Evolutionary conservation across 768 basidiomycete genomes (phyloP), one percentile per base, ranked within the genome.

Genomic region (Phallus indusiatus): DNA sequence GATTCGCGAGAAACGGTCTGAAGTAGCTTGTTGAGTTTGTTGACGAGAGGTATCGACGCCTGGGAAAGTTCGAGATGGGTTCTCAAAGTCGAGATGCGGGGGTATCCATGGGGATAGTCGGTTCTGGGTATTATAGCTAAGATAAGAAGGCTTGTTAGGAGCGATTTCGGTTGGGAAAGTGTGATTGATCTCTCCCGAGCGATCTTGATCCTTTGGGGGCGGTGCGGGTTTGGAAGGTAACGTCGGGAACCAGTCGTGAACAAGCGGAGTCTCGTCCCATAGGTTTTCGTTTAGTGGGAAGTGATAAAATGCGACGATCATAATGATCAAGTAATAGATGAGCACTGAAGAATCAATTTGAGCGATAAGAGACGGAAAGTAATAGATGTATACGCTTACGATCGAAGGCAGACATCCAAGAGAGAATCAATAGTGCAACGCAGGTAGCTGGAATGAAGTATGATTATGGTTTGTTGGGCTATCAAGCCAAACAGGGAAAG

Each of bases 371-470:
- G 21, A 47, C 21, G 28, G 61, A 42, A 28, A 24, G 18, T 37
- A 21, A 33, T 28, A 21, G 10, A 59, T 17, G 36, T 21, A 54
- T 51, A 50, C 17, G 46, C 72, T 55, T 63, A 73, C 69, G 47
- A 33, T 64, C 61, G 12, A 63, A 67, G 54, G 66, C 64, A 7
- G 71, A 64, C 16, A 70, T 42, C 72, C 72, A 73, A 1, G 70
- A 63, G 5, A 71, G 53, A 12, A 66, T 63, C 9, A 68, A 62
- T 17, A 69, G 60, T n/a, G 69, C 62, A 9, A 68, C 66, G 6
- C 66, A 65, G 0, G 71, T 70, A 5, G 71, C 67, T 48, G 69
- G 69, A 62, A 60, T 28, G 65, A 16, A 50, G 51, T 36, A 60
- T 33, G 63, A 46, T 61, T 10, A 24, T 18, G 24, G 48, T 35